phyloP scores from a whole-genome alignment of 1,284 basidiomycete genomes.

The Cutaneotrichosporon mucoides region DNA sequence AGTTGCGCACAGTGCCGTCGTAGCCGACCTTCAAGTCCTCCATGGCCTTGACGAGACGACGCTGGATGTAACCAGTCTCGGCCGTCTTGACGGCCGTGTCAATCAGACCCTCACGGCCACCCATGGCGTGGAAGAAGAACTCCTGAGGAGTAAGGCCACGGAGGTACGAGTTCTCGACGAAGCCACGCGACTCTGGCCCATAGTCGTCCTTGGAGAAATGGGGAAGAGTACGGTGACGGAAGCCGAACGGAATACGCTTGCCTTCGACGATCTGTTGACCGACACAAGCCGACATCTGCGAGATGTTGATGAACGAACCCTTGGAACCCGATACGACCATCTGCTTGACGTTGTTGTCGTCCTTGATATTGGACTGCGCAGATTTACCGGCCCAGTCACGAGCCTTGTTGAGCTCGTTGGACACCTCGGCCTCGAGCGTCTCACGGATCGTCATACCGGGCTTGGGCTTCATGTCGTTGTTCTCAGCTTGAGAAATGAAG shows the following conservation, averaged over 20 bases:
- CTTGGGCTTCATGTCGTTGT: conserved; percentile 75
- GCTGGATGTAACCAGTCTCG: conserved; percentile 98
- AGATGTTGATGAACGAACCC: conserved; percentile 99
- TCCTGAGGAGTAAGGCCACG: conserved; percentile 96
- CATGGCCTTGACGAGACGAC: conserved; percentile 93
- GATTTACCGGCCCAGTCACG: conserved; percentile 94
- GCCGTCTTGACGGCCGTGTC: conserved; percentile 99
- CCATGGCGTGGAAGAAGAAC: conserved; percentile 99
- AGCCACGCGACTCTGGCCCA: conserved; percentile 95
- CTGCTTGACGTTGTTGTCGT: conserved; percentile 99
- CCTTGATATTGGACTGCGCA: conserved; percentile 92
- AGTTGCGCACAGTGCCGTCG: conserved; percentile 97
- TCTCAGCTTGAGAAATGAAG: conserved; percentile 72
- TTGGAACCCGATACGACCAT: conserved; percentile 99
- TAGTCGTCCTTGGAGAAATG: conserved; percentile 99
- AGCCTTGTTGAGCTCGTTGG: conserved; percentile 87
- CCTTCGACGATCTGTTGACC: conserved; percentile 99
- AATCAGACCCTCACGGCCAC: conserved; percentile 97
- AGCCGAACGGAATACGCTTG: conserved; percentile 96
- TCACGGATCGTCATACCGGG: conserved; percentile 99
- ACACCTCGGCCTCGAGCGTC: conserved; percentile 91
- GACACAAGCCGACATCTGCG: conserved; percentile 99
- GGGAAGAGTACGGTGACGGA: conserved; percentile 91
- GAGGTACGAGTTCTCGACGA: conserved; percentile 99
- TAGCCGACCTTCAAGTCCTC: conserved; percentile 98